Base-by-base conservation (phyloP, 2,329 filamentous ascomycete species). In the Atkinsonella hypoxylon region DNA sequence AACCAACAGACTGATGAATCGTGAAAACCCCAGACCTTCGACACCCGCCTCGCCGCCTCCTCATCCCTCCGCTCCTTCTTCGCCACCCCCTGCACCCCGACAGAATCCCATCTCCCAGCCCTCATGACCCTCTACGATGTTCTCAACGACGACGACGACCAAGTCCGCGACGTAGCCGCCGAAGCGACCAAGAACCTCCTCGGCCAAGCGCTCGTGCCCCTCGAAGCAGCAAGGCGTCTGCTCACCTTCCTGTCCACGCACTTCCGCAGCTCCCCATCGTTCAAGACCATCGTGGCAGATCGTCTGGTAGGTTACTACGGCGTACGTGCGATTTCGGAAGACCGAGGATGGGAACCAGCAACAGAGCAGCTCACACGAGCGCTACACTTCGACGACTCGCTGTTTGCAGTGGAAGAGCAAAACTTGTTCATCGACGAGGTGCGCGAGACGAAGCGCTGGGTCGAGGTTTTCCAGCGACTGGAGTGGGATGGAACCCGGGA, bases 351-450 rank as follows among this genome's bases (percentile, higher is more conserved):
- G 61, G 41, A 56, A 5, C 47, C 69, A 0, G 68, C 71, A 0
- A 60, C 61, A 22, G 47, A 57, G 1, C 70, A 75, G 51, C 67
- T 83, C 18, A 54, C 61, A 3, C 55, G 62, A 9, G 74, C 77
- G 4, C 63, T 80, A 59, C 66, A 69, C 50, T 71, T 76, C 57
- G 78, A 87, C 61, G 78, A 82, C 55, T 74, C 82, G 3, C 77
- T 98, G 0, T 98, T 98, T 63, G 83, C 79, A 0, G 77, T 89
- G 51, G 93, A 98, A 67, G 90, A 94, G 64, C 89, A 95, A 63
- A 98, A 98, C 62, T 75, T 96, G n/a, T 97, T 88, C 64, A 72
- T 91, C 47, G 91, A 97, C 63, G 83, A 89, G 57, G 79, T 88
- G 6, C 75, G 82, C 45, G 90, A 96, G 64, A 74, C 82, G 3